phyloP scores from a whole-genome alignment of 768 basidiomycete genomes.

The Rossbeevera mucosa region DNA sequence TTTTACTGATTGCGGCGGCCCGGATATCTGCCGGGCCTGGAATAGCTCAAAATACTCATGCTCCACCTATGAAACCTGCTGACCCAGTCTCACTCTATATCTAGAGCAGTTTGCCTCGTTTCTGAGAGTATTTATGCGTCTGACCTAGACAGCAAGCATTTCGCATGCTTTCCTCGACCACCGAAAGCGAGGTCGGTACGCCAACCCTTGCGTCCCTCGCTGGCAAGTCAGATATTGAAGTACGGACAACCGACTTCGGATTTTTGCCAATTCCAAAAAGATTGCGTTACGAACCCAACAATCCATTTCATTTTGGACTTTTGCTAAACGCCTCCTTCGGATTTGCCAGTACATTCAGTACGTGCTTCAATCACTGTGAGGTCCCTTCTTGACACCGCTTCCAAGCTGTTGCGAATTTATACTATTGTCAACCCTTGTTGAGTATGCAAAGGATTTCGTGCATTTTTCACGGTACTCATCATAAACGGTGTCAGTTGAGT shows the following conservation, averaged over 20 bases:
- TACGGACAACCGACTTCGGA: constrained; percentile 46
- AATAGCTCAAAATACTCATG: neutral
- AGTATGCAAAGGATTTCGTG: constrained; percentile 38
- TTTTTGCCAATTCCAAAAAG: constrained; percentile 59
- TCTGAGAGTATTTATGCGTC: constrained; percentile 14
- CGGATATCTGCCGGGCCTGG: neutral
- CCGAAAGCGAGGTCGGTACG: neutral
- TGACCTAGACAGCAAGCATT: neutral
- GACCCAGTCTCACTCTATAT: neutral
- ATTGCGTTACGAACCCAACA: constrained; percentile 48
- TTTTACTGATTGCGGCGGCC: neutral
- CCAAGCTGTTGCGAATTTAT: constrained; percentile 67
- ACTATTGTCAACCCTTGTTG: constrained; percentile 78
- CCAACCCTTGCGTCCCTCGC: neutral
- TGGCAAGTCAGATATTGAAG: neutral
- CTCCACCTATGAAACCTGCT: neutral
- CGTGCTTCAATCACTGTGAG: neutral
- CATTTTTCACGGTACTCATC: neutral
- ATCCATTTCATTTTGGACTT: constrained; percentile 49
- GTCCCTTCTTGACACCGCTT: neutral
- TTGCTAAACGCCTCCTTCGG: constrained; percentile 58
- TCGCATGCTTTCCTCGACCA: constrained; percentile 16
- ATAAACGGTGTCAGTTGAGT: constrained; percentile 21
- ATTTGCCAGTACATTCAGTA: constrained; percentile 49
- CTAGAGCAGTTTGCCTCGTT: neutral